phyloP scores from a whole-genome alignment of 495 filamentous ascomycete species.

The Durotheca rogersii region DNA sequence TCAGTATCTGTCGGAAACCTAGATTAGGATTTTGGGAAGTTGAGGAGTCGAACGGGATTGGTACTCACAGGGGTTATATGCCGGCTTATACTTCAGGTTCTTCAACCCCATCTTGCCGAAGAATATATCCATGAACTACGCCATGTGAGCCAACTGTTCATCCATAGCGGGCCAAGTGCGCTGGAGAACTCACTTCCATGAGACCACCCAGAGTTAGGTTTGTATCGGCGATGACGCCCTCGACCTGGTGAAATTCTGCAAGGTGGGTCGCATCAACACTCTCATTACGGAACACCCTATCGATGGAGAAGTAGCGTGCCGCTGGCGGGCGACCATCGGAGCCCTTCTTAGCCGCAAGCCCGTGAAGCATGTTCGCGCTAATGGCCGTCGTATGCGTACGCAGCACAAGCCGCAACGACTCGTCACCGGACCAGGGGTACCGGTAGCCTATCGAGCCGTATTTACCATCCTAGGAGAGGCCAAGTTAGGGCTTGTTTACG shows the following conservation, averaged over 20 bases:
- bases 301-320: slow-evolving; percentile 94
- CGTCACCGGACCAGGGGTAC: slow-evolving; percentile 88
- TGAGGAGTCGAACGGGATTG: slow-evolving; percentile 4
- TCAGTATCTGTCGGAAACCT: slow-evolving; percentile 87
- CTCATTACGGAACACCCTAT: slow-evolving; percentile 91
- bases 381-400: slow-evolving; percentile 95
- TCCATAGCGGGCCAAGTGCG: too few relatives aligned
- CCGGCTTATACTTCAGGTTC: slow-evolving; percentile 87
- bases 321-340: slow-evolving; percentile 57
- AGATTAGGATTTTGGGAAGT: too few relatives aligned
- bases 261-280: slow-evolving; percentile 95
- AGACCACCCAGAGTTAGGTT: slow-evolving; percentile 85
- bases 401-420: slow-evolving; percentile 83
- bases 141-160: background rate
- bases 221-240: slow-evolving; percentile 97
- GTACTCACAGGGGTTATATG: slow-evolving; percentile 56
- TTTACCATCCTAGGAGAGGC: slow-evolving; percentile 59
- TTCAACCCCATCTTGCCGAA: slow-evolving; percentile 93
- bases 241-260: slow-evolving; percentile 97
- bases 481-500: background rate
- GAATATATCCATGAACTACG: slow-evolving; percentile 87
- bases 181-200: slow-evolving; percentile 65
- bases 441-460: slow-evolving; percentile 94
- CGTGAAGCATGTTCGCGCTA: slow-evolving; percentile 83
- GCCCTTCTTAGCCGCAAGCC: slow-evolving; percentile 68